These are phyloP conservation scores for Scutellaria baicalensis DNA, from an alignment of 257 asterid species.

Conservation along the genomic window DNA sequence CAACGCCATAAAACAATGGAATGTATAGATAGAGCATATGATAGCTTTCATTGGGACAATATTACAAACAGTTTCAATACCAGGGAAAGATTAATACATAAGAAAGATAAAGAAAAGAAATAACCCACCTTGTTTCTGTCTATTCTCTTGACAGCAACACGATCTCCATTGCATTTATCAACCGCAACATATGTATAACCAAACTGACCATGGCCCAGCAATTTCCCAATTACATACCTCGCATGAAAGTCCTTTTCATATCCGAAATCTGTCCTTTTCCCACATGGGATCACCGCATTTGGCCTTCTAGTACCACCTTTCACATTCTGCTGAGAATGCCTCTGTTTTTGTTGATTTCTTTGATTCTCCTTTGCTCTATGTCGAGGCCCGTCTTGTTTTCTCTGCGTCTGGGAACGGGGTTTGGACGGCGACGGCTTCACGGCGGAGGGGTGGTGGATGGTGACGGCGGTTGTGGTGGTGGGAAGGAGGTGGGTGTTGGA, in stretches of 20 bases:
- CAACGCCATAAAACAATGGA: background rate
- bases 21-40: background rate
- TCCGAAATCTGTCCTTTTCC: constrained; percentile 17
- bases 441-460: background rate
- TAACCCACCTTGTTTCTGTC: constrained; percentile 11
- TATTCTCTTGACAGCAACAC: constrained; percentile 20
- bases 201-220: constrained; percentile 25
- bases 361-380: background rate
- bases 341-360: constrained; percentile 4
- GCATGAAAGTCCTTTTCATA: constrained; percentile 11
- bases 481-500: background rate
- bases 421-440: background rate
- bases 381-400: constrained; percentile 15
- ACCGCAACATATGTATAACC: constrained; percentile 16
- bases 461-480: background rate
- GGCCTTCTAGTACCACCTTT: background rate
- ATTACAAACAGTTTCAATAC: background rate
- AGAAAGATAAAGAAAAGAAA: background rate
- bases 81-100: background rate
- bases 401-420: background rate
- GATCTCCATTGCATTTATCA: constrained; percentile 14
- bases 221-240: constrained; percentile 16
- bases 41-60: background rate
- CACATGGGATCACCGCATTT: constrained; percentile 2
- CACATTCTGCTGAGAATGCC: constrained; percentile 3